phyloP scores from a whole-genome alignment of 2,329 filamentous ascomycete species.

The Coniochaeta ligniaria region DNA sequence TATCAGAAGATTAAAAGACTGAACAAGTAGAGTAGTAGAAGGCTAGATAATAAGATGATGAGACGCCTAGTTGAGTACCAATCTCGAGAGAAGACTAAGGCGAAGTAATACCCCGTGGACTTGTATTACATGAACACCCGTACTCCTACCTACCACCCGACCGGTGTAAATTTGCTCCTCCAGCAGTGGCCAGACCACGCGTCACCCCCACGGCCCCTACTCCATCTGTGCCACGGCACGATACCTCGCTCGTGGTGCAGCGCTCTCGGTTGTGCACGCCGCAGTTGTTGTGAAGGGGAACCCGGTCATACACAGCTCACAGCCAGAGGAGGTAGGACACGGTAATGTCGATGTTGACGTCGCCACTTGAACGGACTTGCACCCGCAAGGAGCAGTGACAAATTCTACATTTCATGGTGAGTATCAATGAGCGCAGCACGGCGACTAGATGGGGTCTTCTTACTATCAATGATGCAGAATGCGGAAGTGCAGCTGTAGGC shows the following conservation, averaged over 20 bases:
- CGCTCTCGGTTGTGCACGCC: conserved; percentile 1
- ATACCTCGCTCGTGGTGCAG: background rate
- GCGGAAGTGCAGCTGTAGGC: background rate
- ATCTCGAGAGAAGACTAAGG: too few relatives aligned
- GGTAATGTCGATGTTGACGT: conserved; percentile 5
- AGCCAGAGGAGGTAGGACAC: conserved; percentile 3
- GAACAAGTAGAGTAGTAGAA: too few relatives aligned
- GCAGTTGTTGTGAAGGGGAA: conserved; percentile 6
- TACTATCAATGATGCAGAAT: conserved; percentile 8
- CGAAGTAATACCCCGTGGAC: too few relatives aligned
- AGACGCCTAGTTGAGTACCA: too few relatives aligned
- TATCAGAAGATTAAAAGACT: too few relatives aligned
- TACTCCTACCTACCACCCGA: too few relatives aligned
- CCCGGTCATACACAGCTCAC: conserved; percentile 4
- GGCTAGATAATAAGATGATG: too few relatives aligned
- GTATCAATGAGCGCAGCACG: background rate
- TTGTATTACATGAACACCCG: too few relatives aligned
- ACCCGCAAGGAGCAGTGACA: conserved; percentile 7
- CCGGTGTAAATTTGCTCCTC: too few relatives aligned
- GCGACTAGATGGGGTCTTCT: background rate
- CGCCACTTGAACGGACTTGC: conserved; percentile 1
- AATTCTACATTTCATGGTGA: conserved; percentile 2
- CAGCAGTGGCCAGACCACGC: too few relatives aligned
- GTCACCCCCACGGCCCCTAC: too few relatives aligned
- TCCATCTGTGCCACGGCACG: too few relatives aligned